phyloP scores from a whole-genome alignment of 345 rosid genomes.

The Boechera retrofracta region DNA sequence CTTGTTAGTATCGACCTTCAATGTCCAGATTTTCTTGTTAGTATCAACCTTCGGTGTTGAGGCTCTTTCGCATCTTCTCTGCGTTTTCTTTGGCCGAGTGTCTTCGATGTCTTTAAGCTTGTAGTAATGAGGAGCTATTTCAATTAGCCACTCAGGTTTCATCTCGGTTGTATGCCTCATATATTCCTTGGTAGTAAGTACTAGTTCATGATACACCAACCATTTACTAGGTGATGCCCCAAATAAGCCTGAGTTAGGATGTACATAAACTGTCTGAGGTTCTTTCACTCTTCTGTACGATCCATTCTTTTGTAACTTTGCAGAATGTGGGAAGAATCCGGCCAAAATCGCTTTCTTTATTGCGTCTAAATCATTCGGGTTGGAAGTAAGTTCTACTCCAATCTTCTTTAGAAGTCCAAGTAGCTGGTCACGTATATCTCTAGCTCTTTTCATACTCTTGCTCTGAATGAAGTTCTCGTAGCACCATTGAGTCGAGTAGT shows the following conservation, averaged over 20 bases:
- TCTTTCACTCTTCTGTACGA: constrained; percentile 83
- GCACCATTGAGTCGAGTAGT: constrained; percentile 92
- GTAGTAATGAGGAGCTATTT: constrained; percentile 93
- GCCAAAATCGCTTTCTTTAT: constrained; percentile 87
- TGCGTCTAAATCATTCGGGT: constrained; percentile 66
- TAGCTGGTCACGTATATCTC: constrained; percentile 87
- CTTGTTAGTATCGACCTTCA: constrained; percentile 27
- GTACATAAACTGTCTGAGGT: constrained; percentile 85
- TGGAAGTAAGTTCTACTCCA: constrained; percentile 72
- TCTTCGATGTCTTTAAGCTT: constrained; percentile 93
- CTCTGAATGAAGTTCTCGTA: constrained; percentile 96
- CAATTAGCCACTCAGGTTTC: constrained; percentile 94
- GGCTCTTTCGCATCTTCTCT: constrained; percentile 19
- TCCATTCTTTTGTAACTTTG: constrained; percentile 83
- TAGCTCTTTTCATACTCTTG: constrained; percentile 91
- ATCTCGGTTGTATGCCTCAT: constrained; percentile 92
- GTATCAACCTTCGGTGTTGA: not conserved
- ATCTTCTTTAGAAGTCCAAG: constrained; percentile 88
- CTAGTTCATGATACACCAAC: constrained; percentile 87
- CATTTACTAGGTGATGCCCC: constrained; percentile 69
- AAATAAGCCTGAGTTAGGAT: constrained; percentile 81
- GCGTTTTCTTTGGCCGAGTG: constrained; percentile 19
- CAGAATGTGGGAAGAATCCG: constrained; percentile 89
- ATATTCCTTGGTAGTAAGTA: constrained; percentile 89
- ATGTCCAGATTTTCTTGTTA: constrained; percentile 22